Percentiles rank a stretch among this genome's conserved stretches.
Conservation (phyloP, 148 eudicot genomes). For the Fagopyrum tataricum region DNA sequence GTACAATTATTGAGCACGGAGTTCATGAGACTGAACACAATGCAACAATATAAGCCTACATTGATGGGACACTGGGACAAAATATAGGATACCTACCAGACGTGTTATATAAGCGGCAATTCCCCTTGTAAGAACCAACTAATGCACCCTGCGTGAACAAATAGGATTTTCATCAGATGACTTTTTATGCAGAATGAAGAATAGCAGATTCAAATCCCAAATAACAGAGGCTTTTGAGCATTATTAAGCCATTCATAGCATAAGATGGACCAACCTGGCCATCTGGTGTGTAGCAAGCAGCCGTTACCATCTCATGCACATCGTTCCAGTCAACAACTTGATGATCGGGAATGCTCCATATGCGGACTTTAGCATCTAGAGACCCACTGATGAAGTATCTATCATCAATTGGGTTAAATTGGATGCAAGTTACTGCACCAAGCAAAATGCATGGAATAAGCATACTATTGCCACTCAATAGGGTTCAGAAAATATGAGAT, state of each 20-base stretch:
- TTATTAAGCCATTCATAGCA: background rate
- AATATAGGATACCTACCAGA: conserved; percentile 37
- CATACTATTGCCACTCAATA: background rate
- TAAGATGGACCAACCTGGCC: conserved; percentile 53
- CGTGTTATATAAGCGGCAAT: conserved; percentile 70
- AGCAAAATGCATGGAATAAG: background rate
- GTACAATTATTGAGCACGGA: background rate
- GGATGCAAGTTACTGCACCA: conserved; percentile 73
- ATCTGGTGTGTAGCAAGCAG: conserved; percentile 68
- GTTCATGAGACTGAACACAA: background rate
- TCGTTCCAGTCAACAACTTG: conserved; percentile 85
- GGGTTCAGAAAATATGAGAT: background rate
- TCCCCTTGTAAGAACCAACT: conserved; percentile 94
- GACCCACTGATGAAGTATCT: conserved; percentile 84
- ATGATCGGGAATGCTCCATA: conserved; percentile 61
- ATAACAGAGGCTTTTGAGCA: background rate
- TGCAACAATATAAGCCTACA: background rate
- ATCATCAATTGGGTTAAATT: conserved; percentile 70
- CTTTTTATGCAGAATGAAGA: background rate
- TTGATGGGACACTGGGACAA: conserved; percentile 14
- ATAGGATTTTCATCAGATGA: background rate
- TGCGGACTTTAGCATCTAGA: conserved; percentile 87
- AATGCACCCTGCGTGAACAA: conserved; percentile 61
- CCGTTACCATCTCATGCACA: conserved; percentile 78
- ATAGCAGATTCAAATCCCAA: background rate